phyloP scores from a whole-genome alignment of 192 early-diverging fungal species.

The Paraglomus brasilianum region DNA sequence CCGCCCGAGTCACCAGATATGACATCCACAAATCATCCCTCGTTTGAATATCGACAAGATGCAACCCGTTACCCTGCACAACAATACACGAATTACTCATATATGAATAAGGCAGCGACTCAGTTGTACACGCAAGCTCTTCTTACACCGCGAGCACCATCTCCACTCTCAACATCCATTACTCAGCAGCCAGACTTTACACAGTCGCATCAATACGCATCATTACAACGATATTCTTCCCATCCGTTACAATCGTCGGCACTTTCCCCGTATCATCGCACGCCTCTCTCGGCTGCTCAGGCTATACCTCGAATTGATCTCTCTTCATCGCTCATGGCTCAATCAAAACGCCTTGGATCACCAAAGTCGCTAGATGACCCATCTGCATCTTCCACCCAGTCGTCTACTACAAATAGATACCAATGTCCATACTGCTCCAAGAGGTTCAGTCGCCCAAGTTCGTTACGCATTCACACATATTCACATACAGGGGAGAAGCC shows the following conservation, averaged over 20 bases:
- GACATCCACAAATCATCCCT: not conserved
- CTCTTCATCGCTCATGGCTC: slow-evolving; percentile 22
- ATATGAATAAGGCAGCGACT: not conserved
- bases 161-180: not conserved
- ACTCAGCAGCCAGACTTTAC: not conserved
- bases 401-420: slow-evolving; percentile 48
- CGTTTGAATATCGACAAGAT: not conserved
- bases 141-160: not conserved
- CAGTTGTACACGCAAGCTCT: not conserved
- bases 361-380: slow-evolving; percentile 33
- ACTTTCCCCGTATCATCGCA: not conserved
- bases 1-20: slow-evolving; percentile 21
- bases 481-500: slow-evolving; percentile 81
- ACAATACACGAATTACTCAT: not conserved
- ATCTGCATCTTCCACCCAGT: slow-evolving; percentile 1
- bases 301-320: not conserved
- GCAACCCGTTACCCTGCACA: not conserved
- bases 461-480: slow-evolving; percentile 64
- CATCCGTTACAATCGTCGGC: not conserved
- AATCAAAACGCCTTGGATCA: slow-evolving; percentile 34
- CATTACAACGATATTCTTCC: not conserved
- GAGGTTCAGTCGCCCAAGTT: slow-evolving; percentile 67
- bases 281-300: not conserved
- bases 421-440: slow-evolving; percentile 62
- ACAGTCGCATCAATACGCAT: not conserved